Base-by-base conservation (phyloP, 352 stramenopile species). In the Phytophthora cryptogea region DNA sequence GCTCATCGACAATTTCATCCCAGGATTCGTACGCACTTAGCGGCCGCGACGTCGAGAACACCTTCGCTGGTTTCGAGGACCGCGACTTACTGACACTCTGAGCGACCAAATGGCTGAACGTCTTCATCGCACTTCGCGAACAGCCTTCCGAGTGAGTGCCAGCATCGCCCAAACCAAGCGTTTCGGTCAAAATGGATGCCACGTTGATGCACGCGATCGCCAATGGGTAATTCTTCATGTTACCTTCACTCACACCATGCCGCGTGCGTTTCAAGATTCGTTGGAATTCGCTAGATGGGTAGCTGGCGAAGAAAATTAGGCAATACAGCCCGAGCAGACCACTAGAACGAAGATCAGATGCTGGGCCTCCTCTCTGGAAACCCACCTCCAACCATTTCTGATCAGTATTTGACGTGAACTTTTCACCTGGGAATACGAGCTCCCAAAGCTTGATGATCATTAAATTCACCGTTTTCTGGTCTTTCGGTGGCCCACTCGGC, bases 211-310 rank as follows among this genome's bases (percentile, higher is more conserved):
- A 93, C 10, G 79, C 86, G 46, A 95, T 91, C 20, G 84, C 84
- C n/a, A 95, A 66, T 17, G 86, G 86, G 43, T 95, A 95, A 69
- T 92, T 94, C 55, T 92, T 92, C 80, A 95, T 88, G 71, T 95
- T 90, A 35, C 84, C 86, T 69, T 88, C 76, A 59, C 86, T 94
- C 52, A 94, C 84, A 54, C 84, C 85, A 70, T 91, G 83, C 9
- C 84, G 77, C 5, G 83, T 93, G 35, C 86, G 79, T 17, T 80
- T 74, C 23, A 92, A 69, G 42, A 92, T 94, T 14, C 80, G 74
- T 56, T 82, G 64, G 40, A 90, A 90, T 32, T 91, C 72, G 32
- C 63, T 66, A 10, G 76, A 82, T 27, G 84, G 78, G 36, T 85
- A 78, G 17, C 68, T 85, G 32, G 89, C 79, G 59, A 94, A 95